Evolutionary conservation across 2,329 filamentous ascomycete genomes (phyloP), one percentile per base, ranked within the genome.

Genomic region (Aspergillus thermomutatus): DNA sequence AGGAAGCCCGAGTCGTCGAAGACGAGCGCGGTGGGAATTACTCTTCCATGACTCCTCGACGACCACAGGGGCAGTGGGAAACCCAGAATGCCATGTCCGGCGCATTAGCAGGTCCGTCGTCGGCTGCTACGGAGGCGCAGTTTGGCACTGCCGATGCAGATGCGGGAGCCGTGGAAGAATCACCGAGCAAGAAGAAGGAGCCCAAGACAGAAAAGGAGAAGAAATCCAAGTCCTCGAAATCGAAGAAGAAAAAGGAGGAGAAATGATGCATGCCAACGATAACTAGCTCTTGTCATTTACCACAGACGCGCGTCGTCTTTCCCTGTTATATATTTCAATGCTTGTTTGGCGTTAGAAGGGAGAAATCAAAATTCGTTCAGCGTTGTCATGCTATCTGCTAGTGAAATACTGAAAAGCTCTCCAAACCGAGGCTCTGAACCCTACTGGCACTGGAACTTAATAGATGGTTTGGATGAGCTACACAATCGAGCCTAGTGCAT

Each of bases 1-100:
- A 86, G 25, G 91, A 95, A 75, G 78, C 76, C 62, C 76, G 77
- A 26, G 76, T 89, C 28, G 76, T 84, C 49, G 78, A 80, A 8
- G 78, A 83, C 58, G 84, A 88, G 69, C 76, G 67, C 41, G 67
- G 65, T 51, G 71, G 67, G 26, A 58, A 63, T 59, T 73, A 64
- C 72, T 77, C 63, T 50, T 74, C 55, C 70, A 60, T 68, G 11
- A 56, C 60, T 3, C 62, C 66, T 8, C 63, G 64, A 40, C 53
- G 60, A 26, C 40, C 60, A 2, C 27, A 52, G 2, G 50, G 55
- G 3, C 37, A 17, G 2, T 37, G 47, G 26, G 54, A 50, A 31
- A 27, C 54, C 14, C 60, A 55, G 50, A 60, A 55, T 50, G 40
- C 60, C 11, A 64, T 64, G 60, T 62, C 63, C 9, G 66, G 66